phyloP scores from a whole-genome alignment of 176 grass and related monocot genomes.

The Oryza brachyantha region DNA sequence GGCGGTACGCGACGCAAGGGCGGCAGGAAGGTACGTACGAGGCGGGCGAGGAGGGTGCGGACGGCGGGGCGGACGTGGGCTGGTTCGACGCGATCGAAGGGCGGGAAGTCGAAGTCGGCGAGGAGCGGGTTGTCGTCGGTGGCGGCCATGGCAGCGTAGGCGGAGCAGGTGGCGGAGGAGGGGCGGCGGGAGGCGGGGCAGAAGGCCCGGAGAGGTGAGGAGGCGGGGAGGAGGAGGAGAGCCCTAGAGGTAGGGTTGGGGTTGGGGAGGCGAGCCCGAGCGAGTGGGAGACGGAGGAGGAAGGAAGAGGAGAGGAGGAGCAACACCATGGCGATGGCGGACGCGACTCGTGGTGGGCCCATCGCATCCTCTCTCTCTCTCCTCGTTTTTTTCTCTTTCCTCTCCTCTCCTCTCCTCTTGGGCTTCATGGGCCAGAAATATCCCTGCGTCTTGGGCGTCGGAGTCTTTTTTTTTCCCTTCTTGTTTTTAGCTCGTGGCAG shows the following conservation, averaged over 20 bases:
- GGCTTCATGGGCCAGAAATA: not conserved
- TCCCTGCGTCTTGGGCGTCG: not conserved
- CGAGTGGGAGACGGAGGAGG: constrained; percentile 19
- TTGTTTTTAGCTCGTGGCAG: no score
- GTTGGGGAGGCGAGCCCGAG: constrained; percentile 34
- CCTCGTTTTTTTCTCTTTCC: no score
- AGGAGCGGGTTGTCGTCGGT: constrained; percentile 55
- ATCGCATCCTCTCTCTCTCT: not conserved
- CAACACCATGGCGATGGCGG: constrained; percentile 24
- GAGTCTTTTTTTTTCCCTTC: not conserved
- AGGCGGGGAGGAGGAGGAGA: constrained; percentile 37
- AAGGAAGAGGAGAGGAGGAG: constrained; percentile 9
- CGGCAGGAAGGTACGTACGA: constrained; percentile 32
- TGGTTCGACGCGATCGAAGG: constrained; percentile 71
- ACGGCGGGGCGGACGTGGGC: constrained; percentile 73
- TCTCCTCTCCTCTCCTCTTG: no score
- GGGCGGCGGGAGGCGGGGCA: constrained; percentile 36
- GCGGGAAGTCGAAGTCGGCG: constrained; percentile 68
- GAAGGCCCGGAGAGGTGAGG: constrained; percentile 59
- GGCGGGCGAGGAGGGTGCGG: constrained; percentile 59
- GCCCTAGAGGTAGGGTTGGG: not conserved
- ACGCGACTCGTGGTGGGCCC: not conserved
- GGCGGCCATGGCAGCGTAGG: constrained; percentile 2
- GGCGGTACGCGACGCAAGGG: no score
- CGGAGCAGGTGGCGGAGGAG: constrained; percentile 31